Evolutionary conservation across 371 early-diverging fungal species (phyloP).

Genomic region (Lichtheimia ornata): DNA sequence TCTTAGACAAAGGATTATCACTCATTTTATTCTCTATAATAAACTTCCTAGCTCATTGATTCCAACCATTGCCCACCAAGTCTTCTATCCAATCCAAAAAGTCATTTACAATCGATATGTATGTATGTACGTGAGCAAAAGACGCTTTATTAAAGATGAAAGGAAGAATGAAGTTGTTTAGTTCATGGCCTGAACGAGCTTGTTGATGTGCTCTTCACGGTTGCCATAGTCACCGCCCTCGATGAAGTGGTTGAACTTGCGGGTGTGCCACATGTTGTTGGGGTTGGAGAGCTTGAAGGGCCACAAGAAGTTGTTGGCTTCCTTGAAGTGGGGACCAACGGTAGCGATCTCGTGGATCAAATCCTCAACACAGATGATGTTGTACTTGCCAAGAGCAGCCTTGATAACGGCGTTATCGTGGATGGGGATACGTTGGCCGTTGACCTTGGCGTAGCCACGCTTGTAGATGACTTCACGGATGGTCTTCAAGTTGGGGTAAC

Average conservation of each 20-base stretch:
- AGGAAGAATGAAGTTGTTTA: neutral
- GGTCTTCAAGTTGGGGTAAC: slow-evolving; percentile 98
- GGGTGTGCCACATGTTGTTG: slow-evolving; percentile 93
- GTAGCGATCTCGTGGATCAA: slow-evolving; percentile 99
- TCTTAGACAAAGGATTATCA: no score
- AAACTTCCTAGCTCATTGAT: no score
- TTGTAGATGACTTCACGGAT: slow-evolving; percentile 99
- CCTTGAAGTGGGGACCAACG: slow-evolving; percentile 89
- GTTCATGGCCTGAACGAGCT: slow-evolving; percentile 93
- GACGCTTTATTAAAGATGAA: neutral
- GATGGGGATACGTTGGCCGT: slow-evolving; percentile 96
- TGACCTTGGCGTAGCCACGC: slow-evolving; percentile 98
- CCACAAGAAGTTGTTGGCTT: slow-evolving; percentile 98
- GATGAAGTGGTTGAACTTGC: slow-evolving; percentile 97
- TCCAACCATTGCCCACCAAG: no score
- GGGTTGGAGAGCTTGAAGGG: slow-evolving; percentile 99
- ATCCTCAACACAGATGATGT: slow-evolving; percentile 98
- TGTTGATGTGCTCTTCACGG: slow-evolving; percentile 96
- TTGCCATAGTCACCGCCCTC: slow-evolving; percentile 99
- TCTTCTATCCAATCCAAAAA: no score
- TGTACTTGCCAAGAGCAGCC: slow-evolving; percentile 91
- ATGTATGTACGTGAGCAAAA: neutral
- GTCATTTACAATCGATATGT: no score
- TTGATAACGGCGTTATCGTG: slow-evolving; percentile 97
- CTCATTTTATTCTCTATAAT: no score